Conservation (phyloP, 2,329 filamentous ascomycete genomes). For the Zymoseptoria crescenta region DNA sequence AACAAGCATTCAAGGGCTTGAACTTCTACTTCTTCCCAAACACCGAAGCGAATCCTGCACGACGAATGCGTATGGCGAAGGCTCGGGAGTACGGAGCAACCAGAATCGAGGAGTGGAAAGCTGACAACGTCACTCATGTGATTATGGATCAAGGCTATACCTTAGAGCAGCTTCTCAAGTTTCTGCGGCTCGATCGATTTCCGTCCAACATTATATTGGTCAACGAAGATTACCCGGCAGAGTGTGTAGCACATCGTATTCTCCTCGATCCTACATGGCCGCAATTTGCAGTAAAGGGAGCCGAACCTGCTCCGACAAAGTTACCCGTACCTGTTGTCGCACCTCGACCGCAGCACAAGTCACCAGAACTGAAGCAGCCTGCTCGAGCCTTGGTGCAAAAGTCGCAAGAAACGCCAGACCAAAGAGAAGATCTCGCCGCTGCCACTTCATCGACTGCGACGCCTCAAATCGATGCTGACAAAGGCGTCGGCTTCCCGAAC, state of each 20-base stretch:
- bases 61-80: slow-evolving; percentile 65
- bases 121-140: slow-evolving; percentile 60
- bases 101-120: slow-evolving; percentile 54
- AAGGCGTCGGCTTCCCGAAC: neutral
- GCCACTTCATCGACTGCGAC: neutral
- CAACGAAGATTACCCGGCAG: slow-evolving; percentile 37
- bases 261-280: slow-evolving; percentile 47
- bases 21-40: slow-evolving; percentile 65
- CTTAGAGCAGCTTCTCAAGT: slow-evolving; percentile 55
- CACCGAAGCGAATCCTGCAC: slow-evolving; percentile 59
- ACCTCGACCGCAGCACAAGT: slow-evolving; percentile 20
- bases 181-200: slow-evolving; percentile 43
- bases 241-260: slow-evolving; percentile 35
- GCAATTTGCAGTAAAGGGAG: slow-evolving; percentile 48
- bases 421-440: neutral
- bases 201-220: slow-evolving; percentile 46
- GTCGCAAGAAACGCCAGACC: neutral
- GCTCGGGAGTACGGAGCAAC: slow-evolving; percentile 66
- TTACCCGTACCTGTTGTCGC: slow-evolving; percentile 14
- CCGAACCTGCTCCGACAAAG: neutral
- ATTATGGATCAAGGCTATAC: slow-evolving; percentile 64
- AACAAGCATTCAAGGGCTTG: slow-evolving; percentile 24
- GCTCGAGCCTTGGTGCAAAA: neutral
- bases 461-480: neutral
- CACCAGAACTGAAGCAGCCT: slow-evolving; percentile 43